Percentiles rank a stretch among this genome's conserved stretches.
Evolutionary conservation across 345 rosid species (phyloP).

Genomic region (Populus euphratica): DNA sequence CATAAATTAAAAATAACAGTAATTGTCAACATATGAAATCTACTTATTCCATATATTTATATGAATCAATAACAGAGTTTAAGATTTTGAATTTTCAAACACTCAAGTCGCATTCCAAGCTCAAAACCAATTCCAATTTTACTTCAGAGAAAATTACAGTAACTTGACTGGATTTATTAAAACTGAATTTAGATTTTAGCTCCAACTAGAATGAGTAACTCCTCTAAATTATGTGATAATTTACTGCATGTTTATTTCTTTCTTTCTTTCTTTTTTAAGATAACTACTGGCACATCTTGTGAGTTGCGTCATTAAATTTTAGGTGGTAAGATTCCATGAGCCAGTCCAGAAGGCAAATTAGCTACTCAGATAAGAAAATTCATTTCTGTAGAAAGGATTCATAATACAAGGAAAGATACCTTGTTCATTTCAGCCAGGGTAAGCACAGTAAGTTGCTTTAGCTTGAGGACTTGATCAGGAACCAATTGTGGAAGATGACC

Average conservation of each 20-base stretch:
- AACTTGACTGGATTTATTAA: neutral
- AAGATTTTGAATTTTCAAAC: neutral
- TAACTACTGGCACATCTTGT: neutral
- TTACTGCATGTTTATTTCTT: neutral
- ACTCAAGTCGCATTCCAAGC: neutral
- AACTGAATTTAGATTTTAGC: neutral
- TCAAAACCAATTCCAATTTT: conserved; percentile 1
- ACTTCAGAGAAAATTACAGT: neutral
- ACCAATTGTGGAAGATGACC: conserved; percentile 51
- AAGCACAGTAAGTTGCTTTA: conserved; percentile 92
- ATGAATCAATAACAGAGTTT: neutral
- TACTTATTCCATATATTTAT: neutral
- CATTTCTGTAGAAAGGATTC: neutral
- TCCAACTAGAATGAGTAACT: neutral
- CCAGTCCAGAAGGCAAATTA: neutral
- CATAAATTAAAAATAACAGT: neutral
- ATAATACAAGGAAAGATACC: conserved; percentile 35
- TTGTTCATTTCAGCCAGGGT: conserved; percentile 84
- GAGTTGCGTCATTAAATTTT: neutral
- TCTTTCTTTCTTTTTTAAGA: neutral
- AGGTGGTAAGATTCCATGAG: neutral
- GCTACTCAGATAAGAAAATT: neutral
- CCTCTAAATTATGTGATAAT: neutral
- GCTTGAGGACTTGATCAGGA: conserved; percentile 83
- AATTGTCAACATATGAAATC: neutral